Conservation (phyloP, 495 filamentous ascomycete species). For the Alectoria sarmentosa region DNA sequence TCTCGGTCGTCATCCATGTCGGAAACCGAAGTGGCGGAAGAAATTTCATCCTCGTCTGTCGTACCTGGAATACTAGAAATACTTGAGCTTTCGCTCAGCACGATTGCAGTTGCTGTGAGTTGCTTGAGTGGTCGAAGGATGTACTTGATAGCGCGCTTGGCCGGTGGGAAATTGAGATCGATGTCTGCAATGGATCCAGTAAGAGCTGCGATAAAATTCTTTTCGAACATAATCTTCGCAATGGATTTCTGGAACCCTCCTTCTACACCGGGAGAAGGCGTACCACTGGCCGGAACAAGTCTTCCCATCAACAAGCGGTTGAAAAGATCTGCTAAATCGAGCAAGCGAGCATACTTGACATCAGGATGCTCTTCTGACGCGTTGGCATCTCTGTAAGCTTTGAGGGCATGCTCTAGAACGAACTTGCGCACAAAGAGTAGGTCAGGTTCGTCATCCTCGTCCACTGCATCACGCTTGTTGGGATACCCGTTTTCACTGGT, state of each 20-base stretch:
- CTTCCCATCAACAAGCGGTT: conserved; percentile 80
- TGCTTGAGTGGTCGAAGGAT: conserved; percentile 83
- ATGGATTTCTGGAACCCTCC: conserved; percentile 61
- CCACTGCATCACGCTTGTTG: conserved; percentile 49
- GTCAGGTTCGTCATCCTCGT: conserved; percentile 75
- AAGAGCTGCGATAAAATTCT: conserved; percentile 81
- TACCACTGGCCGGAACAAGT: conserved; percentile 44
- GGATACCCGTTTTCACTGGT: conserved; percentile 61
- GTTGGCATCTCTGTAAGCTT: conserved; percentile 85
- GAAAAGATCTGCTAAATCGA: conserved; percentile 84
- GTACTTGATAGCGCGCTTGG: conserved; percentile 91
- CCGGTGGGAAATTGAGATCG: conserved; percentile 88
- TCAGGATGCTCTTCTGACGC: conserved; percentile 75
- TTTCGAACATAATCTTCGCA: conserved; percentile 94
- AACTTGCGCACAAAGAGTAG: conserved; percentile 89
- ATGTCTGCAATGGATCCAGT: conserved; percentile 93
- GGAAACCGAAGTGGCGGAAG: conserved; percentile 81
- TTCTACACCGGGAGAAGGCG: conserved; percentile 35
- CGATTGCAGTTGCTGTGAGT: conserved; percentile 78
- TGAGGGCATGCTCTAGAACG: conserved; percentile 85
- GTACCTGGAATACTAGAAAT: conserved; percentile 59
- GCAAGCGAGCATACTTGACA: conserved; percentile 75
- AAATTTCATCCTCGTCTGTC: conserved; percentile 76
- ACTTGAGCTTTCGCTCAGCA: conserved; percentile 71
- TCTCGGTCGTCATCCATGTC: conserved; percentile 84